Percentiles rank a stretch among this genome's conserved stretches.
Evolutionary conservation across 768 basidiomycete genomes (phyloP).

Genomic region (Amanita inopinata): DNA sequence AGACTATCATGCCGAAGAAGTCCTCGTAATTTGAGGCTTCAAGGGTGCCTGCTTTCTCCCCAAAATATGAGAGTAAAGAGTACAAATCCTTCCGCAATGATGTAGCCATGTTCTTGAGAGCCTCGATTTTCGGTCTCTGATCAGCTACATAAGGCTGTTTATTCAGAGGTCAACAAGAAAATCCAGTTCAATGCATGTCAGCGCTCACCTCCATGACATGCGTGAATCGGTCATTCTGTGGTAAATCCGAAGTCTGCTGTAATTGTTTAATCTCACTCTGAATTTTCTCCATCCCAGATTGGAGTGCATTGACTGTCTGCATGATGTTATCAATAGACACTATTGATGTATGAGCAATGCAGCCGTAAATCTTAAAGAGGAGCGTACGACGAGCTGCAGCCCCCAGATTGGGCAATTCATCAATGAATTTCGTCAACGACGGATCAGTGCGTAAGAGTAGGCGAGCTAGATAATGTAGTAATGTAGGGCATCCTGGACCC

Average conservation of each 20-base stretch:
- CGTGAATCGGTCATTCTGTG: slow-evolving; percentile 51
- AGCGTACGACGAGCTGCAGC: slow-evolving; percentile 69
- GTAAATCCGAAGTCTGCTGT: slow-evolving; percentile 20
- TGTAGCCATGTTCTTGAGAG: slow-evolving; percentile 49
- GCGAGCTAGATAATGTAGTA: slow-evolving; percentile 85
- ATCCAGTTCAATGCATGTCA: not conserved
- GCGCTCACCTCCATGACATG: slow-evolving; percentile 63
- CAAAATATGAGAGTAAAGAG: slow-evolving; percentile 61
- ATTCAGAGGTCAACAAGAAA: not conserved
- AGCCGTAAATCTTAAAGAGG: not conserved
- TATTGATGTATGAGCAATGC: slow-evolving; percentile 18
- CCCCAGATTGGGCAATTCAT: slow-evolving; percentile 75
- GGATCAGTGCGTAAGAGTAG: slow-evolving; percentile 63
- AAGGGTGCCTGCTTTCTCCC: slow-evolving; percentile 56
- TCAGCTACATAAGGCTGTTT: slow-evolving; percentile 39
- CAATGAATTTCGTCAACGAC: slow-evolving; percentile 57
- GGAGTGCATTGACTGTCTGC: slow-evolving; percentile 50
- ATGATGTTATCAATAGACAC: slow-evolving; percentile 65
- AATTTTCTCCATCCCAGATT: slow-evolving; percentile 46
- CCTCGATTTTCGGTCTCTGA: slow-evolving; percentile 46
- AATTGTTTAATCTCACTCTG: slow-evolving; percentile 43
- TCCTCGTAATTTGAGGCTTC: slow-evolving; percentile 72
- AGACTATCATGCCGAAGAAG: slow-evolving; percentile 67
- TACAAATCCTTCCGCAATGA: slow-evolving; percentile 52
- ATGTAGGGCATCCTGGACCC: slow-evolving; percentile 65